phyloP scores from a whole-genome alignment of 2,329 filamentous ascomycete species.

The Aspergillus bombycis region DNA sequence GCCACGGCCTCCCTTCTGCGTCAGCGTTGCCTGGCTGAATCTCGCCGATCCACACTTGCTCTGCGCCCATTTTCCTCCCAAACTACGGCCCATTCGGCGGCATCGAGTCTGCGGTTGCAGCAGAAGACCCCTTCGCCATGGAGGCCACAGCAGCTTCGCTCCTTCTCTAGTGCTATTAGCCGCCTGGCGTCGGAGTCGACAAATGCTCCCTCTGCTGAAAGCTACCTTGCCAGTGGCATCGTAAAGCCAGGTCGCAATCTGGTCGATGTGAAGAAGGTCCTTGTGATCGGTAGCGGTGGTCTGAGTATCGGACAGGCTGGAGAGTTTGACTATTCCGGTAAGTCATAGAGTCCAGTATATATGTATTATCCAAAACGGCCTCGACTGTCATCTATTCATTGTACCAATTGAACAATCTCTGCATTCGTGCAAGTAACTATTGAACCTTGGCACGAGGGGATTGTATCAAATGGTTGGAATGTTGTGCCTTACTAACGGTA shows the following conservation, averaged over 20 bases:
- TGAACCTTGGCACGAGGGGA: not conserved
- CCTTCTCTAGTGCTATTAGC: slow-evolving; percentile 46
- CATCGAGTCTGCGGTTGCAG: slow-evolving; percentile 40
- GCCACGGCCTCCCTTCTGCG: slow-evolving; percentile 44
- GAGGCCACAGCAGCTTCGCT: slow-evolving; percentile 47
- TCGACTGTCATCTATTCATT: not conserved
- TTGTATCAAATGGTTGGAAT: not conserved
- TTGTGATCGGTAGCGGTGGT: slow-evolving; percentile 94
- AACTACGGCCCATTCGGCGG: slow-evolving; percentile 34
- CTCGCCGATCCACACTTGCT: slow-evolving; percentile 38
- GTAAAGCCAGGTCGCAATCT: slow-evolving; percentile 75
- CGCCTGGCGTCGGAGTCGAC: slow-evolving; percentile 55
- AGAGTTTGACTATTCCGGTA: slow-evolving; percentile 98
- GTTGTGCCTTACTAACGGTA: not conserved
- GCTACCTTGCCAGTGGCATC: slow-evolving; percentile 85
- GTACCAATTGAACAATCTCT: not conserved
- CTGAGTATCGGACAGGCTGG: slow-evolving; percentile 96
- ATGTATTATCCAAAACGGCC: not conserved
- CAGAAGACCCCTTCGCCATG: slow-evolving; percentile 40
- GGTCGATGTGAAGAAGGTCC: slow-evolving; percentile 92
- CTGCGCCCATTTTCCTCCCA: slow-evolving; percentile 44
- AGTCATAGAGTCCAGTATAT: slow-evolving; percentile 36
- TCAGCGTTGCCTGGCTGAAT: slow-evolving; percentile 45
- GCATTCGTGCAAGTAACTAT: not conserved
- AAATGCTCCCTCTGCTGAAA: slow-evolving; percentile 77